Conservation (phyloP, 208 protist genomes). For the Angomonas deanei region DNA sequence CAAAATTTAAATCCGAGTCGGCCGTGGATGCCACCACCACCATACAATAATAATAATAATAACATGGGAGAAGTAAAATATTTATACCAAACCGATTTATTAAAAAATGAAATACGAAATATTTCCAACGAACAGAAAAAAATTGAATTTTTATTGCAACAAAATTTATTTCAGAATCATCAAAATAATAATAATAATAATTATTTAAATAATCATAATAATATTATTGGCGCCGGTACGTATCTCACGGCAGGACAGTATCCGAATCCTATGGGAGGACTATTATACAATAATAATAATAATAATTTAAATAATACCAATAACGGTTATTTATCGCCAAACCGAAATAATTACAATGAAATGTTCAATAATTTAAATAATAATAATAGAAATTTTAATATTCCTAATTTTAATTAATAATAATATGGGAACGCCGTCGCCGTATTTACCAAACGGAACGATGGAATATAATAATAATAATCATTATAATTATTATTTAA, state of each 20-base stretch:
- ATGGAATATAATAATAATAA: background rate
- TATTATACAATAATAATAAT: background rate
- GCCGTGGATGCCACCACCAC: background rate
- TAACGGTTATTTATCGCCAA: background rate
- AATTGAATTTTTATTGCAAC: background rate
- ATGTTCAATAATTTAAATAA: background rate
- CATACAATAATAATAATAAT: background rate
- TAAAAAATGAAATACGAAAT: background rate
- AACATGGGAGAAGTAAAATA: background rate
- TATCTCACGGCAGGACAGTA: background rate
- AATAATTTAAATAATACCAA: slow-evolving; percentile 2
- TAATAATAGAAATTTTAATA: background rate
- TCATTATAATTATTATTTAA: background rate
- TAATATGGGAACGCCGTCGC: background rate
- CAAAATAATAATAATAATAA: background rate
- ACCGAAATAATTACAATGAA: background rate
- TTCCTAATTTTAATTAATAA: background rate
- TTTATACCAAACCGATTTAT: background rate
- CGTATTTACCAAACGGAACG: background rate
- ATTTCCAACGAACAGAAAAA: background rate
- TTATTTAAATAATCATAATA: slow-evolving; percentile 12
- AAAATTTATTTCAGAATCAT: slow-evolving; percentile 4
- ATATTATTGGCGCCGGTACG: background rate
- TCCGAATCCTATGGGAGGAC: background rate
- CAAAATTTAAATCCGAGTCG: background rate